These are phyloP conservation scores for Tolypocladium cylindrosporum DNA, from an alignment of 2,329 filamentous ascomycete species.

Conservation along the genomic window DNA sequence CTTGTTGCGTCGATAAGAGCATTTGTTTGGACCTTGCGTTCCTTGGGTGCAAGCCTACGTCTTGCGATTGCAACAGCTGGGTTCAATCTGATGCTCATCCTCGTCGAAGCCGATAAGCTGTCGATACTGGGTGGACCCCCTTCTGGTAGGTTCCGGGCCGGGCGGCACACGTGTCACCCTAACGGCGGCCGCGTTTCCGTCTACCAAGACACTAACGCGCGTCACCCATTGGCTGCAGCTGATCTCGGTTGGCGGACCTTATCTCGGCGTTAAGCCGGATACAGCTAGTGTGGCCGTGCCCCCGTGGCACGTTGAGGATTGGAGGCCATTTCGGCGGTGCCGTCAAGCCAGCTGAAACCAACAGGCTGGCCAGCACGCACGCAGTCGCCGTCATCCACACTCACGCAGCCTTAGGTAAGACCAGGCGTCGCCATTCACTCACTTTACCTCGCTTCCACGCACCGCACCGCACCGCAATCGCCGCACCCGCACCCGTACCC, in stretches of 20 bases:
- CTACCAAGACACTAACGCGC: neutral
- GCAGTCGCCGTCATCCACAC: neutral
- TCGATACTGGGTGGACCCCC: neutral
- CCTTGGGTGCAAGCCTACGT: neutral
- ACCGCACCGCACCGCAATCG: conserved; percentile 4
- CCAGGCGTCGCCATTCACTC: conserved; percentile 12
- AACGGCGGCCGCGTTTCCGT: neutral
- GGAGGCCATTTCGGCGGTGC: neutral
- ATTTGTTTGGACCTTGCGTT: neutral
- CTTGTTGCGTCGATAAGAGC: neutral
- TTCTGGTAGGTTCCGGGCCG: neutral
- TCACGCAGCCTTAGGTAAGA: conserved; percentile 20
- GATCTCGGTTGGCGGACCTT: neutral
- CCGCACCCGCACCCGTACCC: conserved; percentile 1
- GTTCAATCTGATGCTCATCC: neutral
- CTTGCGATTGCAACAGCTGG: neutral
- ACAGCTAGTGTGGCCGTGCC: neutral
- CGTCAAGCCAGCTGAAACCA: neutral
- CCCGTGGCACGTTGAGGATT: neutral
- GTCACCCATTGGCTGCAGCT: neutral
- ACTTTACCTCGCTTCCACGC: conserved; percentile 11
- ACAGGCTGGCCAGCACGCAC: neutral
- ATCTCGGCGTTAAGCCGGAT: neutral
- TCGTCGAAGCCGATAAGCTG: neutral
- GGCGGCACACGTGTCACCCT: fast-evolving